Evolutionary conservation across 1,139 yeast genomes (phyloP), one percentile per base, ranked within the genome.

Genomic region (Candida tetrigidarum): DNA sequence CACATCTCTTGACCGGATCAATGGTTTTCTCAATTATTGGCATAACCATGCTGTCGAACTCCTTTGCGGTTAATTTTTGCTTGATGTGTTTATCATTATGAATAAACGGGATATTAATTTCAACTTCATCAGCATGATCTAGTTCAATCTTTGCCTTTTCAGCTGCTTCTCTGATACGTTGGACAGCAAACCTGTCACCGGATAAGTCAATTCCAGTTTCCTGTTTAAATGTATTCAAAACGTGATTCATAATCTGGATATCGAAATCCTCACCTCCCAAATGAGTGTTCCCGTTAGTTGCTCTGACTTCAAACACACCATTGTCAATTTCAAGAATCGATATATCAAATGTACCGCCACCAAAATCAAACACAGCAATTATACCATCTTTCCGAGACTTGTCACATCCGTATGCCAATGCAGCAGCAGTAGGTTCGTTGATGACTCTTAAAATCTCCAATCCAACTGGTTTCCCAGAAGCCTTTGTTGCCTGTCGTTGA

Each of bases 251-350:
- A 27, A 86, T 63, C 9, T 84, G 59, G 44, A 80, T 81, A 63
- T 86, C 95, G 60, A 86, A 83, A 62, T 86, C 95, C 59, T 86
- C 93, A 28, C 95, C 95, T 43, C 95, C 95, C 49, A 86, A 68
- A 69, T 86, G 93, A 1, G 95, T 86, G 64, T 86, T 86, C 50
- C 95, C 95, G 64, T 84, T 84, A n/a, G 95, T 86, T 23, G 93
- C 81, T 52, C 86, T 68, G 2, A 86, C 95, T 62, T 86, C 93
- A 65, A 86, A 86, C 3, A 86, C 91, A 12, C 92, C 92, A 56
- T 82, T 86, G 54, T 86, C 93, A 42, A 86, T 86, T 59, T 86
- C 93, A 52, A 86, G 68, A 41, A 86, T 81, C 1, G 93, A 86
- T 25, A 86, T 84, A 63, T 86, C 95, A 68, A 86, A 86, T 1